Base-by-base conservation (phyloP, 352 stramenopile species). In the Pythium vanterpoolii region DNA sequence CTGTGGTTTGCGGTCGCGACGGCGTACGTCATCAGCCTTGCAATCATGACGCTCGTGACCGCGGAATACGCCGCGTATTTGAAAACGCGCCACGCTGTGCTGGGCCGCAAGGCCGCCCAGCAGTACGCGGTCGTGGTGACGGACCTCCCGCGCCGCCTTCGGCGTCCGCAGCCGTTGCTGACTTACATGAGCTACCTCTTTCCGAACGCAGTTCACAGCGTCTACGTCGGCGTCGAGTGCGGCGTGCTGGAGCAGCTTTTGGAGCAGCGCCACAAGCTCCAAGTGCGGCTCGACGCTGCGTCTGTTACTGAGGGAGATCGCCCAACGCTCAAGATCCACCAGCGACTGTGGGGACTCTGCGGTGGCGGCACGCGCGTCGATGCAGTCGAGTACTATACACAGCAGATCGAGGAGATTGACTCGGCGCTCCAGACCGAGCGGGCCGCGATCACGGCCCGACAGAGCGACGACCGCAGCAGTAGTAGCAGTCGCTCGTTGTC, bases 61-160 rank as follows among this genome's bases (percentile, higher is more conserved):
- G 53, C 66, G 23, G 81, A 91, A 66, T 89, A 86, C 64, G 67
- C 67, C 14, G 45, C 77, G 23, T 90, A 90, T 60, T 69, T 77
- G 60, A 77, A 83, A 52, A 66, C 76, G 18, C 75, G 81, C 13
- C 76, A 87, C 54, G 79, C 88, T 44, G 84, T 90, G 54, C 69
- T 91, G 16, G 65, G 71, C 48, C 69, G 70, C 43, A 79, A 73
- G 36, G 66, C 72, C 21, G 74, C 81, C 11, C 79, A 87, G 60
- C 83, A 89, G 60, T 93, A 91, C 71, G 83, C 72, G 38, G 67
- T 93, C 40, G 74, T 91, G 33, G 75, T 91, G 42, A 81, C 76
- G 21, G 79, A 90, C 30, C 58, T 91, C 27, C 83, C 83, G 7
- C 43, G 71, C 27, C 64, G 74, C 3, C 71, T 90, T 48, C 71